A percentile compares a stretch with the other conserved stretches of the same genome.
phyloP scores from a whole-genome alignment of 2,329 filamentous ascomycete genomes.

The Fusarium chuoi region DNA sequence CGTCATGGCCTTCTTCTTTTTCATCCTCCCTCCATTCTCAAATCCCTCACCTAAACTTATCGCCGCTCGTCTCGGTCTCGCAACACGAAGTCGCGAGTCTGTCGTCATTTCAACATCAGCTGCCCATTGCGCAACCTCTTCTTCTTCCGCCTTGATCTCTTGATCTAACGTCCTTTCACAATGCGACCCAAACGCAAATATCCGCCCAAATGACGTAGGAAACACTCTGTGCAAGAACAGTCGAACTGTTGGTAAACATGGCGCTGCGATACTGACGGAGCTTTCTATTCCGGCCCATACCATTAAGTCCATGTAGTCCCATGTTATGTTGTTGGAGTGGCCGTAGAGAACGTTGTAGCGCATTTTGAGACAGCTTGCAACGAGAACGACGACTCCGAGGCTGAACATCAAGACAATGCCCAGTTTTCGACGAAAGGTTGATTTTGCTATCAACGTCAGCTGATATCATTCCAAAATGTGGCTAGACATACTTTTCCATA shows the following conservation, averaged over 20 bases:
- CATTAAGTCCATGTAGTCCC: constrained; percentile 21
- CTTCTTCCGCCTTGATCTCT: constrained; percentile 16
- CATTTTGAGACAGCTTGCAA: constrained; percentile 22
- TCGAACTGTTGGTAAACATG: constrained; percentile 3
- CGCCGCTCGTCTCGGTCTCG: neutral
- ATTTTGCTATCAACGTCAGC: neutral
- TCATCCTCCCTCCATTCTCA: neutral
- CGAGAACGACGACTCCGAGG: neutral
- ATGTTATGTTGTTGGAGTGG: constrained; percentile 3
- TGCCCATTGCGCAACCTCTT: constrained; percentile 3
- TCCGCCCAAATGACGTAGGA: constrained; percentile 1
- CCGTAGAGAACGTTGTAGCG: constrained; percentile 20
- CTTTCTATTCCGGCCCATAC: constrained; percentile 18
- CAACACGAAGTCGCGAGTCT: neutral
- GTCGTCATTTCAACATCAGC: constrained; percentile 3
- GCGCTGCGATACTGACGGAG: constrained; percentile 10
- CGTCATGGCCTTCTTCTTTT: neutral
- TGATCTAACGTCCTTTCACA: neutral
- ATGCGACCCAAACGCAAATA: constrained; percentile 10
- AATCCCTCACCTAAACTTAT: neutral
- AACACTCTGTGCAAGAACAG: constrained; percentile 4
- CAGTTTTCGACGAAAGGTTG: constrained; percentile 8
- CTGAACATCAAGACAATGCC: constrained; percentile 21
- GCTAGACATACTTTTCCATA: constrained; percentile 1
- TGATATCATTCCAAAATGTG: rapidly evolving